These are phyloP conservation scores for Starmerella sp. DNA, from an alignment of 805 yeast species.

Conservation along the genomic window DNA sequence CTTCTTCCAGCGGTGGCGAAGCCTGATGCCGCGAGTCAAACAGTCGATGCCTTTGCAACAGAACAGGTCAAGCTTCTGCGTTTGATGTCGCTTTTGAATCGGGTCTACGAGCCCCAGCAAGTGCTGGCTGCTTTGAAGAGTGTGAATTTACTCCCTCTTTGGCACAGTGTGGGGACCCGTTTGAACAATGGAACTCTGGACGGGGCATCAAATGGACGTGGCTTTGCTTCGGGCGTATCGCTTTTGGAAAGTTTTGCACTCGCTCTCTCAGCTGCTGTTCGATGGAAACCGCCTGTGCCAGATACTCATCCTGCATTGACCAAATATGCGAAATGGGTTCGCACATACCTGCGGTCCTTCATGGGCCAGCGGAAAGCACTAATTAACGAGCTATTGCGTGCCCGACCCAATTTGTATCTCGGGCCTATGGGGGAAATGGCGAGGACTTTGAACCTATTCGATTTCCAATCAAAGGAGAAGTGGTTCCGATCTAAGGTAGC, in stretches of 20 bases:
- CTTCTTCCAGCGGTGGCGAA: conserved; percentile 2
- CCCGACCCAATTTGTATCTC: conserved; percentile 85
- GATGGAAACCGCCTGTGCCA: conserved; percentile 32
- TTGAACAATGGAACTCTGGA: conserved; percentile 45
- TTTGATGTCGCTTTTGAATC: conserved; percentile 78
- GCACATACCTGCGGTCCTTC: background rate
- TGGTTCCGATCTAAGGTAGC: conserved; percentile 62
- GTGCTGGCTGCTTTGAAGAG: conserved; percentile 34
- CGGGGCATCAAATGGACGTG: conserved; percentile 17
- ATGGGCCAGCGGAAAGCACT: conserved; percentile 52
- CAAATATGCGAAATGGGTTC: background rate
- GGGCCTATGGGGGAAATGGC: conserved; percentile 90
- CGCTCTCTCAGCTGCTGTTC: background rate
- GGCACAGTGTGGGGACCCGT: conserved; percentile 68
- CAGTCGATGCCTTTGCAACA: conserved; percentile 61
- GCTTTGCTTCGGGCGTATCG: conserved; percentile 75
- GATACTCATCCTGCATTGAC: conserved; percentile 49
- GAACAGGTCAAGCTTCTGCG: conserved; percentile 83
- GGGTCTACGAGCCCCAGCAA: conserved; percentile 44
- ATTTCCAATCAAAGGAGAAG: conserved; percentile 85
- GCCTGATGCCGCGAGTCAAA: conserved; percentile 29
- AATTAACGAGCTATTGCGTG: conserved; percentile 80
- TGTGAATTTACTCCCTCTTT: conserved; percentile 62
- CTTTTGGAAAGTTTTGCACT: conserved; percentile 88
- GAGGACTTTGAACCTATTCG: conserved; percentile 76